Evolutionary conservation across 257 asterid genomes (phyloP), one percentile per base, ranked within the genome.

Genomic region (Forsythia suspensa): DNA sequence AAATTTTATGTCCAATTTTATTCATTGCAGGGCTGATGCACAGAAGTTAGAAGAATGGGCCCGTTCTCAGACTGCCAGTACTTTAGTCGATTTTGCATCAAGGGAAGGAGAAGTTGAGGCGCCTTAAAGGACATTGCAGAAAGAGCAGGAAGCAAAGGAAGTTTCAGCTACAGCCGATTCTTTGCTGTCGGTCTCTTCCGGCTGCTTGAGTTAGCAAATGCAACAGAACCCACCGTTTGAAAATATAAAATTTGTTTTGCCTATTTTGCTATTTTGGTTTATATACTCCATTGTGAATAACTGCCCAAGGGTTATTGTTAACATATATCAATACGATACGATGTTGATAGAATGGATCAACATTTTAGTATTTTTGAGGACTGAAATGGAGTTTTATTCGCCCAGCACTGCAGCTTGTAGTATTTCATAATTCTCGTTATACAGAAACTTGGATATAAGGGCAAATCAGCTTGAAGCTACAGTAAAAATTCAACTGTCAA

Each of bases 161-260:
- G 80, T 75, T 95, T 93, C 88, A 90, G 97, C 85, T 95, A 95
- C 82, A 95, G 97, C 74, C 91, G 98, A 71, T 92, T 95, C 89
- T 92, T 93, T 88, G 97, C 98, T 2, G 90, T 95, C 83, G 99
- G 98, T 71, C 97, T 95, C 75, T 95, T 95, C 82, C 97, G 97
- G 61, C 83, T 95, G 79, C 98, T 95, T 76, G 99, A 95, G 89
- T 84, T 93, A 80, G 86, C 97, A 83, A 93, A 92, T 87, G 93
- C 96, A 73, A 81, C 96, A 40, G 99, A 95, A 73, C 98, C 98
- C 68, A 82, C 91, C 74, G 42, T 91, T 44, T 82, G 98, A 92
- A 37, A 93, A 92, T 97, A 97, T 93, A 86, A 70, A 40, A 73
- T 41, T 69, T 20, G 43, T 65, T 51, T 70, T 55, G 63, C 24